These are phyloP conservation scores for Polyplosphaeria fusca DNA, from an alignment of 495 filamentous ascomycete species.

Conservation along the genomic window DNA sequence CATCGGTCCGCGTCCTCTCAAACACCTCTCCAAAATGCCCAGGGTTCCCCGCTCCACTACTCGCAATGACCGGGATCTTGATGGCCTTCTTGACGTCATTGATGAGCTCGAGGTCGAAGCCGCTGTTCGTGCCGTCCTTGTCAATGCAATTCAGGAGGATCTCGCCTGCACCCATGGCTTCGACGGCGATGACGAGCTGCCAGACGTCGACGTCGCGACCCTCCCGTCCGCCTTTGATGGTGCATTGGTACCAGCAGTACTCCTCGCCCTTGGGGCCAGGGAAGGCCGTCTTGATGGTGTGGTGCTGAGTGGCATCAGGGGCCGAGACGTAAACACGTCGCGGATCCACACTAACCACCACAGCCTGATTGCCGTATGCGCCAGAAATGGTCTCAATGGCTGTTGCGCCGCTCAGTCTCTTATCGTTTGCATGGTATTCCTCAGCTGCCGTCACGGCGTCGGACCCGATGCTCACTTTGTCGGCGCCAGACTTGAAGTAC, in stretches of 20 bases:
- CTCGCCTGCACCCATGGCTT: constrained; percentile 94
- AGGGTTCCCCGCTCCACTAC: constrained; percentile 87
- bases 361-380: constrained; percentile 94
- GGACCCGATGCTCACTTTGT: constrained; percentile 96
- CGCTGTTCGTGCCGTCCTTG: constrained; percentile 90
- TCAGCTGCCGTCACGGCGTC: constrained; percentile 92
- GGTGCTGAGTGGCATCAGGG: constrained; percentile 69
- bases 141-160: constrained; percentile 97
- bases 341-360: constrained; percentile 93
- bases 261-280: constrained; percentile 73
- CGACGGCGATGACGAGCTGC: constrained; percentile 81
- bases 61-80: constrained; percentile 92
- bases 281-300: constrained; percentile 67
- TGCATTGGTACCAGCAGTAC: constrained; percentile 97
- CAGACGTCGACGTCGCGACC: constrained; percentile 85
- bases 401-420: constrained; percentile 69
- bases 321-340: constrained; percentile 81
- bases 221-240: constrained; percentile 91
- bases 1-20: constrained; percentile 77
- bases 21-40: constrained; percentile 91
- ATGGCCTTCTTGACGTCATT: constrained; percentile 77
- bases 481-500: constrained; percentile 98
- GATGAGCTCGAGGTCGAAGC: constrained; percentile 92
- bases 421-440: constrained; percentile 70
- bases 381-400: constrained; percentile 92